phyloP scores from a whole-genome alignment of 2,329 filamentous ascomycete species.

The Alternaria panax region DNA sequence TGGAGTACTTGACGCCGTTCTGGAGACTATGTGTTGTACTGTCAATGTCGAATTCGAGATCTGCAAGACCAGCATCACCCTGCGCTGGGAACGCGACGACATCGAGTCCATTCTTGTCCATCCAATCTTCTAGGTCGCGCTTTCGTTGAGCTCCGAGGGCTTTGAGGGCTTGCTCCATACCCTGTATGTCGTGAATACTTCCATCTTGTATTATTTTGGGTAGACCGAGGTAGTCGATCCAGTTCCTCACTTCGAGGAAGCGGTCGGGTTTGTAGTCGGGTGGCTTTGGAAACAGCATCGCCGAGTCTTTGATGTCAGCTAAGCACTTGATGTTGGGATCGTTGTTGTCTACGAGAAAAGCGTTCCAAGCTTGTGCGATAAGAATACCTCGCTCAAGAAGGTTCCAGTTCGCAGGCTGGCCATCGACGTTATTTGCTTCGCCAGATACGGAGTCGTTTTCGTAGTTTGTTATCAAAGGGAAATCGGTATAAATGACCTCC shows the following conservation, averaged over 20 bases:
- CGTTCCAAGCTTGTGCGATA: constrained; percentile 61
- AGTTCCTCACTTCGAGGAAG: constrained; percentile 51
- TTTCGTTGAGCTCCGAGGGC: constrained; percentile 60
- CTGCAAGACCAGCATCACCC: constrained; percentile 59
- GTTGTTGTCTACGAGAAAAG: constrained; percentile 56
- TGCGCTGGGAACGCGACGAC: constrained; percentile 59
- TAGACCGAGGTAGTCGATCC: constrained; percentile 50
- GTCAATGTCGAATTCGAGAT: constrained; percentile 53
- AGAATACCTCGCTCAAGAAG: constrained; percentile 57
- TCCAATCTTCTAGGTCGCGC: constrained; percentile 60
- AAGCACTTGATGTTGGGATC: constrained; percentile 52
- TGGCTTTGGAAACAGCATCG: constrained; percentile 50
- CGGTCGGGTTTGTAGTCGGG: constrained; percentile 47
- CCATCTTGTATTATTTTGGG: constrained; percentile 40
- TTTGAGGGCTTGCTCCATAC: constrained; percentile 53
- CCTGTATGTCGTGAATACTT: constrained; percentile 53
- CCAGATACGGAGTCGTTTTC: constrained; percentile 50
- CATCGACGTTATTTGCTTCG: constrained; percentile 52
- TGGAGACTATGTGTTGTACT: constrained; percentile 50
- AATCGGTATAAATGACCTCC: constrained; percentile 54
- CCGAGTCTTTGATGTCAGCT: constrained; percentile 49
- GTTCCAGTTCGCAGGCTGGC: constrained; percentile 57
- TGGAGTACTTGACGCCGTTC: constrained; percentile 63
- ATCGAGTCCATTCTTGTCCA: constrained; percentile 54
- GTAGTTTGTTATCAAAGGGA: constrained; percentile 57